Evolutionary conservation across 306 rosid species (phyloP).

Genomic region (Vicia villosa): DNA sequence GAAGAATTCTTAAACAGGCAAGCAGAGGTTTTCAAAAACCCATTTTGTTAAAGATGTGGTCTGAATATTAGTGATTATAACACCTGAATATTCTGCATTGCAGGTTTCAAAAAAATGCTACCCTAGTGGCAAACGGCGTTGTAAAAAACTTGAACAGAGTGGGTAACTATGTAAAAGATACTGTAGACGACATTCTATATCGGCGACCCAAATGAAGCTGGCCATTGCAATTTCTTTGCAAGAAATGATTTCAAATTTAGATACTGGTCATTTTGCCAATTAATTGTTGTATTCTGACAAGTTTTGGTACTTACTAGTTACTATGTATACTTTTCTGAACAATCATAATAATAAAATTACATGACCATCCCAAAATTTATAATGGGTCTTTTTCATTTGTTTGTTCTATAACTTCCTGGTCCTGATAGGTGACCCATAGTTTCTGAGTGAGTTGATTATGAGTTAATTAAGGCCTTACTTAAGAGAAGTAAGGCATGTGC

Average conservation of each 20-base stretch:
- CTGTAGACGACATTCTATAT: conserved; percentile 64
- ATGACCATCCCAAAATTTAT: background rate
- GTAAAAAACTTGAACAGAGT: conserved; percentile 70
- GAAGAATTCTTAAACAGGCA: conserved; percentile 83
- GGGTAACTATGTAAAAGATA: conserved; percentile 65
- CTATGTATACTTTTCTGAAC: conserved; percentile 18
- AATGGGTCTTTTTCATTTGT: background rate
- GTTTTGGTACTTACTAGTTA: conserved; percentile 7
- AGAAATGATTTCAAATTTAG: conserved; percentile 16
- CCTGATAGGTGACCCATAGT: too few species aligned
- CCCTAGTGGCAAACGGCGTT: conserved; percentile 81
- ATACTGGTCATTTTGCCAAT: conserved; percentile 30
- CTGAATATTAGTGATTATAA: conserved; percentile 2
- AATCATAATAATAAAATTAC: conserved; percentile 23
- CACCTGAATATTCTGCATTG: conserved; percentile 19
- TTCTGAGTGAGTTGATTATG: too few species aligned
- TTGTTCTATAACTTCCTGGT: too few species aligned
- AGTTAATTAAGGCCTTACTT: too few species aligned
- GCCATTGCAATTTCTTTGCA: background rate
- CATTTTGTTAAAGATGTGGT: background rate
- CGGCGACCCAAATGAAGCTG: conserved; percentile 67
- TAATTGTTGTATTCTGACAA: conserved; percentile 22
- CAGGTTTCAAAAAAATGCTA: conserved; percentile 86
- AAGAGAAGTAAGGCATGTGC: too few species aligned
- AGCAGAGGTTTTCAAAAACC: conserved; percentile 34